phyloP scores from a whole-genome alignment of 2,329 filamentous ascomycete genomes.

The Colletotrichum limetticola region DNA sequence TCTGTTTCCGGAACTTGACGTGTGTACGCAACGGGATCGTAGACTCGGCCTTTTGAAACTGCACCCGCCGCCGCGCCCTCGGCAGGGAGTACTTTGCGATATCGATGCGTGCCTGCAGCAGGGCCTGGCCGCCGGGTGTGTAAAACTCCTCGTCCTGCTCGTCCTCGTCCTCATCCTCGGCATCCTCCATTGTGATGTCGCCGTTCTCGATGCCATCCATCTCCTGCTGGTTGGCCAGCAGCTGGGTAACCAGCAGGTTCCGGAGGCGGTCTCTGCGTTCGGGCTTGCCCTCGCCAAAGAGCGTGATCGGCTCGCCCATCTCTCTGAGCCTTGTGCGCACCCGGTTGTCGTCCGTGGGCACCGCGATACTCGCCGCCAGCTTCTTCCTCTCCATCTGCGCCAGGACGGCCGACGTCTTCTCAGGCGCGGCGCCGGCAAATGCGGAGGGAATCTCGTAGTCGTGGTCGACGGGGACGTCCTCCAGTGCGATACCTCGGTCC shows the following conservation, averaged over 20 bases:
- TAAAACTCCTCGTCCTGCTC: conserved; percentile 94
- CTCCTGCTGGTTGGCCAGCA: conserved; percentile 80
- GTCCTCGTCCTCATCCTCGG: conserved; percentile 59
- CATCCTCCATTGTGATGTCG: conserved; percentile 72
- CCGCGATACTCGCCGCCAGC: conserved; percentile 86
- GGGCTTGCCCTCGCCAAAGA: conserved; percentile 90
- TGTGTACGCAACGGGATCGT: conserved; percentile 88
- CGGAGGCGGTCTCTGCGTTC: conserved; percentile 89
- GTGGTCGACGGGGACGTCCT: conserved; percentile 72
- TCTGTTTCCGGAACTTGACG: conserved; percentile 88
- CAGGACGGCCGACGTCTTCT: conserved; percentile 86
- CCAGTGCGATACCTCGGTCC: conserved; percentile 56
- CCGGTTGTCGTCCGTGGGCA: conserved; percentile 91
- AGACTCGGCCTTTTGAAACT: conserved; percentile 82
- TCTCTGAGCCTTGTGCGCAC: conserved; percentile 85
- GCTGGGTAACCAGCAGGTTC: conserved; percentile 76
- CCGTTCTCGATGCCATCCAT: conserved; percentile 65
- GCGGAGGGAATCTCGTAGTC: conserved; percentile 83
- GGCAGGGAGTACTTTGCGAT: conserved; percentile 89
- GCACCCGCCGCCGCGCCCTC: conserved; percentile 79
- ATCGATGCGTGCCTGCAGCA: conserved; percentile 80
- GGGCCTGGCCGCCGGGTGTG: conserved; percentile 79
- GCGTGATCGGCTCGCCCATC: conserved; percentile 90
- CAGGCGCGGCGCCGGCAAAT: conserved; percentile 74
- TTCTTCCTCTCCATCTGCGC: conserved; percentile 93